Evolutionary conservation across 768 basidiomycete genomes (phyloP), one percentile per base, ranked within the genome.

Genomic region (Rhizopogon roseolus): DNA sequence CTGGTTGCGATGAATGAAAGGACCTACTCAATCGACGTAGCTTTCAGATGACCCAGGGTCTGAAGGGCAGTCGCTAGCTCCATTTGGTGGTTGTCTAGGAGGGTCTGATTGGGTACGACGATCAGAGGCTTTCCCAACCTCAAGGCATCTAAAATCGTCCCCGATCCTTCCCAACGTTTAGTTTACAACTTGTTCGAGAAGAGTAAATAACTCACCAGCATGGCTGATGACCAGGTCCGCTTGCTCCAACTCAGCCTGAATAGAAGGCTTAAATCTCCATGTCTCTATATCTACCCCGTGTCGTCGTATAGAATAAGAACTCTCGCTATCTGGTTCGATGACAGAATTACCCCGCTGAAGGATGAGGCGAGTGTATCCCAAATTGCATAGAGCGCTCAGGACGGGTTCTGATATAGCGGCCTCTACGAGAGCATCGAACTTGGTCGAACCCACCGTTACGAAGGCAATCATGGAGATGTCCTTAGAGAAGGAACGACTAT

Each of bases 11-110:
- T 6, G 7, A 29, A 42, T 50, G 14, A 52, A 32, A 43, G 49
- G 16, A 22, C 88, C 72, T 69, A 92, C 91, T 67, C 62, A 43
- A 85, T 73, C 13, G 75, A 78, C 1, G 84, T 76, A 22, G 81
- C 70, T 55, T 68, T 76, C 43, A 93, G 71, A 69, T 90, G 76
- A 6, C 80, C 78, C 36, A 81, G 75, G 16, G 65, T 67, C 14
- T 76, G 75, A 52, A 99, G 73, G 11, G 84, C 81, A 39, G 76
- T 69, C 0, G 96, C 93, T 5, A 99, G 76, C 63, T 99, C 93
- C 51, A 84, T 76, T 74, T 99, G 96, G 64, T 99, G 96, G 66
- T 97, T 90, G 67, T 97, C 87, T 66, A 95, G 79, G 29, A 99
- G 73, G 0, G 90, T 87, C 41, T 85, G 74, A 67, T 99, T 99